Evolutionary conservation across 2,329 filamentous ascomycete genomes (phyloP).

Genomic region (Aspergillus calidoustus): DNA sequence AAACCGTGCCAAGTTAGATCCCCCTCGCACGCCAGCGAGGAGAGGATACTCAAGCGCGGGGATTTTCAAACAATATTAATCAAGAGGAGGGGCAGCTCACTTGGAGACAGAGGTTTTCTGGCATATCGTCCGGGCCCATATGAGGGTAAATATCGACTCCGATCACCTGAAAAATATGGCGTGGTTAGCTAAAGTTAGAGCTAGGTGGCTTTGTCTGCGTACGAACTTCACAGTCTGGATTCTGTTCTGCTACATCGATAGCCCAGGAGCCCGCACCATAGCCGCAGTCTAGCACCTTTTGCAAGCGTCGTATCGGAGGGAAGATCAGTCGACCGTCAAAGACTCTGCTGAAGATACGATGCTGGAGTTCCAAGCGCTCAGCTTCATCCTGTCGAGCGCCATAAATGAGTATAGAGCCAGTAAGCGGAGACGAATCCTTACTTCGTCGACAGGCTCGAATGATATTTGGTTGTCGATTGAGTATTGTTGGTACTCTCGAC

Average conservation of each 20-base stretch:
- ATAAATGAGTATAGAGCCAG: constrained; percentile 21
- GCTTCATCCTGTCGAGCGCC: constrained; percentile 65
- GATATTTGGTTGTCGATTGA: constrained; percentile 68
- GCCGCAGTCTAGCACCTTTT: constrained; percentile 71
- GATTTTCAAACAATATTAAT: background rate
- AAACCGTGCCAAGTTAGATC: background rate
- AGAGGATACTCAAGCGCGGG: background rate
- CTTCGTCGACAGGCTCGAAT: constrained; percentile 73
- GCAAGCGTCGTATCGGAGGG: constrained; percentile 63
- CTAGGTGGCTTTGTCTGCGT: background rate
- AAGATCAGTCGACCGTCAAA: constrained; percentile 73
- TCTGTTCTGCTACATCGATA: constrained; percentile 66
- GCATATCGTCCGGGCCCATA: constrained; percentile 67
- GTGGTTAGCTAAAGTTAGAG: constrained; percentile 23
- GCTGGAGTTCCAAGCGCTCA: constrained; percentile 66
- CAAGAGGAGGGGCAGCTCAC: constrained; percentile 37
- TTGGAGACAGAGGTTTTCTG: constrained; percentile 71
- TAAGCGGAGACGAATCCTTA: constrained; percentile 39
- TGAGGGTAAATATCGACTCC: constrained; percentile 74
- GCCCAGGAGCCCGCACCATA: constrained; percentile 75
- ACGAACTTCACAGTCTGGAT: constrained; percentile 68
- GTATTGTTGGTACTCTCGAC: constrained; percentile 70
- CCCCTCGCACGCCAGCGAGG: background rate
- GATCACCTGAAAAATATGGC: constrained; percentile 58
- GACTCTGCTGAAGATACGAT: constrained; percentile 64